phyloP scores from a whole-genome alignment of 2,329 filamentous ascomycete genomes.

The Botrytis byssoidea region DNA sequence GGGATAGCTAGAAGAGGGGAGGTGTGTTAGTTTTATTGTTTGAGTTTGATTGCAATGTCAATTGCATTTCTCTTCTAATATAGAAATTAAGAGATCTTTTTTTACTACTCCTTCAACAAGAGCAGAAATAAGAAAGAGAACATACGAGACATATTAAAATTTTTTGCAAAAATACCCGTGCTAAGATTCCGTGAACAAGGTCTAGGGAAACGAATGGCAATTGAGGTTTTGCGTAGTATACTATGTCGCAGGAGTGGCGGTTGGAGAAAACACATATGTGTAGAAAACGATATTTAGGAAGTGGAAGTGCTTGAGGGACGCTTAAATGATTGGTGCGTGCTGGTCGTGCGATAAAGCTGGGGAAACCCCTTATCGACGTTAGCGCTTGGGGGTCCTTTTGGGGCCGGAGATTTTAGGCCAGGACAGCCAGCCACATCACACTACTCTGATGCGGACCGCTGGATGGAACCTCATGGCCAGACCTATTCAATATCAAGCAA shows the following conservation, averaged over 20 bases:
- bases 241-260: conserved; percentile 5
- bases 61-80: neutral
- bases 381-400: neutral
- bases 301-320: neutral
- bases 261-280: conserved; percentile 21
- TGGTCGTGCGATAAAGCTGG: conserved; percentile 13
- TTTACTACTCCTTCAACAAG: no score
- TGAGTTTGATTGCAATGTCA: no score
- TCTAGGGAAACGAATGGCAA: no score
- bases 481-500: neutral
- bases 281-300: neutral
- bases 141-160: conserved; percentile 30
- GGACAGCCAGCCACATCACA: neutral
- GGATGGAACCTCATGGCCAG: neutral
- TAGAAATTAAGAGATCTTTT: neutral
- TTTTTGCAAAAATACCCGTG: neutral
- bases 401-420: neutral
- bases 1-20: conserved; percentile 21
- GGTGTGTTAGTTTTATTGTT: neutral
- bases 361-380: conserved; percentile 13
- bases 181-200: neutral
- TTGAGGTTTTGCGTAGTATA: neutral
- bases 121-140: conserved; percentile 3
- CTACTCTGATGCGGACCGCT: conserved; percentile 3
- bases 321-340: conserved; percentile 6